A percentile compares a stretch with the other conserved stretches of the same genome.
phyloP scores from a whole-genome alignment of 1,139 yeast species.

The Taiozyma sp. region DNA sequence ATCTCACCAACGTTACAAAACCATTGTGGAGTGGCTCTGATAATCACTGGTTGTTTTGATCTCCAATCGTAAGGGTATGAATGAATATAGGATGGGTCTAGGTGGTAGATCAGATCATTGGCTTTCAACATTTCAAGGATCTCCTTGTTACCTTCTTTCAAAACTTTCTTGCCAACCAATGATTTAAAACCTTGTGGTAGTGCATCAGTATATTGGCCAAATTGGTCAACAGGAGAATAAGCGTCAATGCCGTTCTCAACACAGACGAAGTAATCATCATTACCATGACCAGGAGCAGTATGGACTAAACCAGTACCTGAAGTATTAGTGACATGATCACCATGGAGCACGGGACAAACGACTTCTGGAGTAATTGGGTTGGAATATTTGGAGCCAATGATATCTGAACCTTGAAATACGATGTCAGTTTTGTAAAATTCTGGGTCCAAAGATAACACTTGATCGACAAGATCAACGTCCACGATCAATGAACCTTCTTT shows the following conservation, averaged over 20 bases:
- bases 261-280: conserved; percentile 83
- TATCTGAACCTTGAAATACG: conserved; percentile 37
- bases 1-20: conserved; percentile 81
- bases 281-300: conserved; percentile 97
- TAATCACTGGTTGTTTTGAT: conserved; percentile 90
- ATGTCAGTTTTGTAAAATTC: conserved; percentile 19
- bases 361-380: conserved; percentile 48
- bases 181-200: conserved; percentile 39
- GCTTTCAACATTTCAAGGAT: conserved; percentile 41
- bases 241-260: conserved; percentile 49
- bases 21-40: conserved; percentile 96
- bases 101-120: conserved; percentile 41
- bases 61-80: conserved; percentile 98
- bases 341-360: conserved; percentile 61
- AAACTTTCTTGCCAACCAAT: conserved; percentile 54
- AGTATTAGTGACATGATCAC: conserved; percentile 70
- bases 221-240: conserved; percentile 72
- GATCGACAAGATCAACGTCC: conserved; percentile 37
- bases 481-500: conserved; percentile 40
- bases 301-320: conserved; percentile 97
- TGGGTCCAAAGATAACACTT: conserved; percentile 26
- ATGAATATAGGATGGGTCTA: conserved; percentile 54
- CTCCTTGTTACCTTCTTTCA: conserved; percentile 47
- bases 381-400: conserved; percentile 42
- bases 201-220: conserved; percentile 56